phyloP scores from a whole-genome alignment of 2,329 filamentous ascomycete species.

The Myriosclerotinia duriaeana region DNA sequence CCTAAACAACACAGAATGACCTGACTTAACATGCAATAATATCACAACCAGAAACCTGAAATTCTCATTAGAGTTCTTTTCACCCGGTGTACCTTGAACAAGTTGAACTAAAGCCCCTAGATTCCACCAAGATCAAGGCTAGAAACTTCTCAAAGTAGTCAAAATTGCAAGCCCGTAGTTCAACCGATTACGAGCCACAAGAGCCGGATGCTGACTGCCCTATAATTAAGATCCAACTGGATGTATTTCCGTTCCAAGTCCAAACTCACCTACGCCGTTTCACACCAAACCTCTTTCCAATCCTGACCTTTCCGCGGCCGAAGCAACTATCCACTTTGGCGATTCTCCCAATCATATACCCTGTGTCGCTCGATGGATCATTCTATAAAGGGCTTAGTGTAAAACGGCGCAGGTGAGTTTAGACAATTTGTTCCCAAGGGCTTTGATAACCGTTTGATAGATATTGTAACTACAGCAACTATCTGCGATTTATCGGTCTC shows the following conservation, averaged over 20 bases:
- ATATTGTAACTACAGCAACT: background rate
- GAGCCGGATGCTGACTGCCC: too few relatives aligned
- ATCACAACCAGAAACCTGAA: background rate
- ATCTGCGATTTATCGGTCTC: background rate
- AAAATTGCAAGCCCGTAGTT: background rate
- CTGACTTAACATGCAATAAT: background rate
- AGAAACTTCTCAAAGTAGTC: background rate
- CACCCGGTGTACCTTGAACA: too few relatives aligned
- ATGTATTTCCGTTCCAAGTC: too few relatives aligned
- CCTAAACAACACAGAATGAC: background rate
- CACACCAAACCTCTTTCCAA: too few relatives aligned
- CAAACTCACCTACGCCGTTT: too few relatives aligned
- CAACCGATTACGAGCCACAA: constrained; percentile 1
- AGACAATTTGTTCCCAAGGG: background rate
- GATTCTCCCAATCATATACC: too few relatives aligned
- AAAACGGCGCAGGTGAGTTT: too few relatives aligned
- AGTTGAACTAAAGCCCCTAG: background rate
- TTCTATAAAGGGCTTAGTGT: too few relatives aligned
- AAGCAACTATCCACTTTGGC: too few relatives aligned
- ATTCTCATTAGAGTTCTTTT: background rate
- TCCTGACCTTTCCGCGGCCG: too few relatives aligned
- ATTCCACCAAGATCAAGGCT: background rate
- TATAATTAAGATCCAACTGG: background rate
- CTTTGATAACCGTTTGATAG: background rate
- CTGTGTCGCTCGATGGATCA: too few relatives aligned